Base-by-base conservation (phyloP, 805 yeast species). In the Nakazawaea populi region DNA sequence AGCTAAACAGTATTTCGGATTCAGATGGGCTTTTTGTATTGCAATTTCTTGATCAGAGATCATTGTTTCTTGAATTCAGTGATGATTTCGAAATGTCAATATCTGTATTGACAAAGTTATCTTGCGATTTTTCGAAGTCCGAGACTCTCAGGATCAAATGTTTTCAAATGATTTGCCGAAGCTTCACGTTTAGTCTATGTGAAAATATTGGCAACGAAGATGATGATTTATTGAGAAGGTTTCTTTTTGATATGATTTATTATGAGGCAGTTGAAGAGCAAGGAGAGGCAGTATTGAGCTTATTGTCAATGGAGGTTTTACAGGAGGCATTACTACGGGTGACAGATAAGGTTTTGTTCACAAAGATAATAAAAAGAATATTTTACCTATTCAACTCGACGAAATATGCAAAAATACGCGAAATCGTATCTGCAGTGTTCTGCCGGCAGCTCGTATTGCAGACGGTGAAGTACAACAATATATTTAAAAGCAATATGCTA, bases 351-450 rank as follows among this genome's bases (percentile, higher is more conserved):
- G 14, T 8, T n/a, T 10, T 37, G 6, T 37, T 37, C 40, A 37
- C 40, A 2, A 12, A 37, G 10, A 6, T 42, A 4, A 12, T 42
- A 7, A 18, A 42, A 6, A 12, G 36, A 12, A 12, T 42, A 7
- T 10, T n/a, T 29, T n/a, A 42, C 9, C 5, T 42, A 11, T 42
- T 28, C 29, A 4, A 4, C 6, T 8, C 11, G 18, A 6, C 35
- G 10, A 11, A 40, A 5, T 24, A 40, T 12, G 11, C 8, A 9
- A 24, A 9, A 1, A n/a, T 24, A 11, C 18, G 10, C 2, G 41
- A 52, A 29, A 49, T 58, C 11, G 48, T 64, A n/a, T 54, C 62
- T 6, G 50, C 57, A 24, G 52, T 61, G 4, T 52, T 60, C 46
- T 66, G 60, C 12, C 41, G 43, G 32, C 52, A 60, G 29, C 42